Conservation (phyloP, 805 yeast genomes). For the Ogataea methanolica region DNA sequence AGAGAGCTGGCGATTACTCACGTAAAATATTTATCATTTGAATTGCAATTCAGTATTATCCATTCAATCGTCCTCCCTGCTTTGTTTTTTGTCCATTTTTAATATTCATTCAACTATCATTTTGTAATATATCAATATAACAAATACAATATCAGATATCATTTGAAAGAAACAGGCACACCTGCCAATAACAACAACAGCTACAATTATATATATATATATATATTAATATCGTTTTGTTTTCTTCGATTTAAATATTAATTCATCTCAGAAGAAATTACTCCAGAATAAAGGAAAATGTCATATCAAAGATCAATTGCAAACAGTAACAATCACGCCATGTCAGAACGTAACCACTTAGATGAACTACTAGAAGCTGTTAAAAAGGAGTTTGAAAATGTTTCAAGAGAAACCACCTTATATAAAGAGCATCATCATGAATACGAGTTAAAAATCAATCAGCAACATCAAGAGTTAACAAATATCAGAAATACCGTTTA, state of each 20-base stretch:
- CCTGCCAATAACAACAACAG: too few species aligned
- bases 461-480: slow-evolving; percentile 89
- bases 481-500: slow-evolving; percentile 91
- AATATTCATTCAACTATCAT: too few species aligned
- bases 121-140: too few species aligned
- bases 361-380: slow-evolving; percentile 86
- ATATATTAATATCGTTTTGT: neutral
- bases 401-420: slow-evolving; percentile 78
- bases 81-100: too few species aligned
- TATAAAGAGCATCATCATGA: slow-evolving; percentile 90
- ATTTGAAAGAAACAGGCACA: too few species aligned
- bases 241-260: neutral
- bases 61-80: too few species aligned
- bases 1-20: too few species aligned
- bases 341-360: slow-evolving; percentile 28
- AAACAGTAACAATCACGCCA: slow-evolving; percentile 16
- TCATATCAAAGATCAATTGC: slow-evolving; percentile 26
- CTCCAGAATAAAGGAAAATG: slow-evolving; percentile 10
- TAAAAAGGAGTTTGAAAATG: slow-evolving; percentile 83
- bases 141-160: too few species aligned
- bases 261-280: too few species aligned
- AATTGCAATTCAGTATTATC: too few species aligned
- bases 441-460: slow-evolving; percentile 82
- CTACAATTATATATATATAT: too few species aligned
- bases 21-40: too few species aligned